Evolutionary conservation across 1,139 yeast genomes (phyloP), one percentile per base, ranked within the genome.

Genomic region (Debaryomyces sp.): DNA sequence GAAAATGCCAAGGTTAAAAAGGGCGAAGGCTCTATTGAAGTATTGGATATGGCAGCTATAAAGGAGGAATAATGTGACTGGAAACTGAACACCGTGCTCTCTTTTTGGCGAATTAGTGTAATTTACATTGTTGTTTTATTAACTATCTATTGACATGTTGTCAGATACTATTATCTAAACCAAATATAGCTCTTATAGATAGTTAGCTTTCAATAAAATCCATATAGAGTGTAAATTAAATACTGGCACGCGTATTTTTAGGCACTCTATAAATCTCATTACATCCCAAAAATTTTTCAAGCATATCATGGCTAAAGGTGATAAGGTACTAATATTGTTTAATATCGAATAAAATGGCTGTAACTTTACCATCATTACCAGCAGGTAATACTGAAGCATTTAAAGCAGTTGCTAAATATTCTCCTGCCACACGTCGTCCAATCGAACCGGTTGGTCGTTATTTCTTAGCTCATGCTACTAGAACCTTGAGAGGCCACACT

Each of bases 361-460:
- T 68, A 54, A 71, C 70, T 49, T 68, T 79, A 54, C 77, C 80
- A 57, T 56, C 71, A 36, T 66, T 77, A 49, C 70, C 75, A 44
- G 61, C 74, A 50, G 75, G 76, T 50, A 75, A 76, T 43, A 71
- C 78, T 41, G 85, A 80, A 43, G 68, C 77, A 43, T 81, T 84
- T 66, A 79, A 77, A 60, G 75, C 80, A 45, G 71, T 66, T 42
- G 71, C 81, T 54, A 74, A 77, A 52, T 81, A 81, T 66, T 66
- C 90, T 43, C 79, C 85, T 27, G 84, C 96, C 48, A 81, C 81
- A 47, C 89, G 89, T 66, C 92, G 97, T 69, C 87, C 94, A 54
- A 79, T 92, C 57, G 99, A 94, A 75, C 98, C 99, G 34, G 97
- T 92, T 58, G 99, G 99, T 48, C 95, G 95, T 57, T 88, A 82